Evolutionary conservation across 2,329 filamentous ascomycete genomes (phyloP).

Genomic region (Ceratocystis smalleyi): DNA sequence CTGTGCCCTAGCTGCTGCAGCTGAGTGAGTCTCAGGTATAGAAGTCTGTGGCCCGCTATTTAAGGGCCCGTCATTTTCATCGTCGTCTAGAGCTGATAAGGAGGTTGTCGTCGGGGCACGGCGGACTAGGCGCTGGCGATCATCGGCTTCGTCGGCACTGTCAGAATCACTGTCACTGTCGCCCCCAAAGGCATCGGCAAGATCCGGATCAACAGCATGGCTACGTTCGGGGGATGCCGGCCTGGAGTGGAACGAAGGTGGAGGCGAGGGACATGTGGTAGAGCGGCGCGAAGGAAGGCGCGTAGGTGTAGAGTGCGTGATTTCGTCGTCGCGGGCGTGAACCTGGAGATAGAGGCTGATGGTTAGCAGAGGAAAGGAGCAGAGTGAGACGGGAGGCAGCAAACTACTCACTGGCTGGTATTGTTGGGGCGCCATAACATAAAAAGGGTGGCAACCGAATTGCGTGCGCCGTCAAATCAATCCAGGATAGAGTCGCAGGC

Average conservation of each 20-base stretch:
- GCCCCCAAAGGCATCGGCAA: conserved; percentile 84
- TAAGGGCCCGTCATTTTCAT: conserved; percentile 11
- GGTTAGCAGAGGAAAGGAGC: background rate
- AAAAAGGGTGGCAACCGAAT: background rate
- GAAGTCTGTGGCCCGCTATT: conserved; percentile 18
- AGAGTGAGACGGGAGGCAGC: background rate
- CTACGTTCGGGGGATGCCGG: conserved; percentile 41
- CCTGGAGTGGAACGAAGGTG: conserved; percentile 79
- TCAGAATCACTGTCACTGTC: conserved; percentile 51
- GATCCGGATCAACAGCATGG: conserved; percentile 51
- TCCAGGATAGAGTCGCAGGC: too few relatives aligned
- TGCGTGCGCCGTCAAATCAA: background rate
- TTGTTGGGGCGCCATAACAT: conserved; percentile 14
- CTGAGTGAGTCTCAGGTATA: conserved; percentile 1
- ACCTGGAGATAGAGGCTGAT: conserved; percentile 29
- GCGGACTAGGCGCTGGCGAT: conserved; percentile 74
- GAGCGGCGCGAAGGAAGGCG: conserved; percentile 24
- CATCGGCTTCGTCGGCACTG: conserved; percentile 48
- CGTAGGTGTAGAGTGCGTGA: conserved; percentile 23
- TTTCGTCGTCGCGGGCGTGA: conserved; percentile 41
- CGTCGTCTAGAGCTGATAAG: conserved; percentile 8
- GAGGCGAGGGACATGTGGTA: conserved; percentile 42
- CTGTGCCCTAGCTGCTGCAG: background rate
- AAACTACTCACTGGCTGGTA: conserved; percentile 11
- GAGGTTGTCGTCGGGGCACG: conserved; percentile 23